These are phyloP conservation scores for Quercus bicolor DNA, from an alignment of 306 rosid genomes.

Conservation along the genomic window DNA sequence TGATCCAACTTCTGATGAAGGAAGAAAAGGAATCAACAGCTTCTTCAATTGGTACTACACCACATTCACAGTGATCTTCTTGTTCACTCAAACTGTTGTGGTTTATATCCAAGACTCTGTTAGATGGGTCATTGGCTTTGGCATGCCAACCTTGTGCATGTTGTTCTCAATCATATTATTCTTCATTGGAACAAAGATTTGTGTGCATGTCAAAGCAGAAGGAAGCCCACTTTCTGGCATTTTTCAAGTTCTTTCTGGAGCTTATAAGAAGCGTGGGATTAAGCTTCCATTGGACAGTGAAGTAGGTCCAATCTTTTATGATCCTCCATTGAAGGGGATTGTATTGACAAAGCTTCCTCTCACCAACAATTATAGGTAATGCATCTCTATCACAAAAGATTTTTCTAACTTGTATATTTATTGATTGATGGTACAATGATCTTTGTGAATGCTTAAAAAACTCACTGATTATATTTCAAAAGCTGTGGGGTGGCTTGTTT, in stretches of 20 bases:
- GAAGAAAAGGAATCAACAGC: conserved; percentile 56
- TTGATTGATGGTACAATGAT: neutral
- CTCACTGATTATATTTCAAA: no score
- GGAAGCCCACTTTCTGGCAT: conserved; percentile 60
- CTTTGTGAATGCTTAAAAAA: neutral
- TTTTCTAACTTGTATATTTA: neutral
- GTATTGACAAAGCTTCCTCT: conserved; percentile 46
- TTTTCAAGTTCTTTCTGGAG: conserved; percentile 53
- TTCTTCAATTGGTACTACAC: conserved; percentile 76
- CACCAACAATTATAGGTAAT: conserved; percentile 55
- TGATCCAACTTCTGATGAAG: conserved; percentile 55
- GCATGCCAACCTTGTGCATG: conserved; percentile 54
- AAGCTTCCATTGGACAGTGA: conserved; percentile 27
- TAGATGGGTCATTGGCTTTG: conserved; percentile 86
- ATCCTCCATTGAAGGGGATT: conserved; percentile 42
- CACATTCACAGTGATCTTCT: conserved; percentile 27
- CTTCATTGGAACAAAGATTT: conserved; percentile 44
- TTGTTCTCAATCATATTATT: conserved; percentile 45
- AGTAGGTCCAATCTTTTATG: conserved; percentile 29
- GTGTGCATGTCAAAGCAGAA: conserved; percentile 42
- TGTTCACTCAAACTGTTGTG: conserved; percentile 46
- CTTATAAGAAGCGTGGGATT: conserved; percentile 52
- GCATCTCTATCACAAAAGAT: neutral
- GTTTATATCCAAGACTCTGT: conserved; percentile 69
- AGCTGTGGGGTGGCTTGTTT: neutral